phyloP scores from a whole-genome alignment of 2,329 filamentous ascomycete species.

The Aspergillus sp. region DNA sequence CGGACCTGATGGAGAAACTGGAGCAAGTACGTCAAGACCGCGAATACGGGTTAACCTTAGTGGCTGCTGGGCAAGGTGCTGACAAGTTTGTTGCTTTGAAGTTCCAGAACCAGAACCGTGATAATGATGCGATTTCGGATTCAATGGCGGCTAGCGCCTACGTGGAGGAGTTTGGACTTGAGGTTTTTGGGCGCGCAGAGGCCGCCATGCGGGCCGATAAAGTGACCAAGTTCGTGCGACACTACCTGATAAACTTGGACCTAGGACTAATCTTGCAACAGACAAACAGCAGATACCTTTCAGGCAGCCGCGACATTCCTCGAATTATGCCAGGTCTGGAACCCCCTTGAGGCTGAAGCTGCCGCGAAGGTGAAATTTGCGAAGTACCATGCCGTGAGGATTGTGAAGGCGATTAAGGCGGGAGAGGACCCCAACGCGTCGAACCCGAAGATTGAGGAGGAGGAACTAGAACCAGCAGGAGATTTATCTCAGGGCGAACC shows the following conservation, averaged over 20 bases:
- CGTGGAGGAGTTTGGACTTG: constrained; percentile 88
- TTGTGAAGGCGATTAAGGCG: constrained; percentile 85
- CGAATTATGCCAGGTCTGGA: constrained; percentile 84
- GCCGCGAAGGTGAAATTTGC: constrained; percentile 90
- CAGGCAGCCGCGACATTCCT: constrained; percentile 91
- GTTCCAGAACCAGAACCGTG: constrained; percentile 70
- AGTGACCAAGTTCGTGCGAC: constrained; percentile 64
- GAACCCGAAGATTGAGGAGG: constrained; percentile 69
- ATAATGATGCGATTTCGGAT: constrained; percentile 81
- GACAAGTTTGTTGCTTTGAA: constrained; percentile 30
- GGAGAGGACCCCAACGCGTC: constrained; percentile 89
- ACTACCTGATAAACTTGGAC: constrained; percentile 8
- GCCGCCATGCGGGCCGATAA: constrained; percentile 78
- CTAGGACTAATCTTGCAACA: constrained; percentile 34
- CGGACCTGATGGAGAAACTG: constrained; percentile 83
- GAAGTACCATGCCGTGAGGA: constrained; percentile 91
- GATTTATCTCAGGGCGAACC: constrained; percentile 59
- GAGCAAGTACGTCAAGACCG: constrained; percentile 60
- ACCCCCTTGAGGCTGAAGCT: constrained; percentile 69
- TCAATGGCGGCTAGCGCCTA: constrained; percentile 86
- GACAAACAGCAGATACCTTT: constrained; percentile 91
- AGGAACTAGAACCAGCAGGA: constrained; percentile 39
- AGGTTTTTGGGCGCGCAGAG: constrained; percentile 83
- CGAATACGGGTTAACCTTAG: not conserved
- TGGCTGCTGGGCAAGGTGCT: constrained; percentile 1